A percentile compares a stretch with the other conserved stretches of the same genome.
phyloP scores from a whole-genome alignment of 805 yeast species.

The Hanseniaspora vineae region DNA sequence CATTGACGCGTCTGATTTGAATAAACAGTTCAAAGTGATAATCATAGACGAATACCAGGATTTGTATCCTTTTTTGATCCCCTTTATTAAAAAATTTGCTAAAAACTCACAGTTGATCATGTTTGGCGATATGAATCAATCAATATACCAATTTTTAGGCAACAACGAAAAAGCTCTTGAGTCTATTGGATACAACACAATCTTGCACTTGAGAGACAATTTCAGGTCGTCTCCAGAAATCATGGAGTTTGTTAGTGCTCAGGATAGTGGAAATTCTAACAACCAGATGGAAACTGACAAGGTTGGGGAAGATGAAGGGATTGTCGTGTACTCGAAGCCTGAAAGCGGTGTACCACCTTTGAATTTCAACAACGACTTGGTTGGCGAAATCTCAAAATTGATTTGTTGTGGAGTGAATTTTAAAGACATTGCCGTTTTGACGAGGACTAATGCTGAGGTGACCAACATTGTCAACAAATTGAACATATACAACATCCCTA shows the following conservation, averaged over 20 bases:
- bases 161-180: slow-evolving; percentile 27
- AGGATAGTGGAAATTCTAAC: too few relatives aligned
- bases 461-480: slow-evolving; percentile 28
- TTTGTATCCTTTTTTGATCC: slow-evolving; percentile 38
- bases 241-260: slow-evolving; percentile 13
- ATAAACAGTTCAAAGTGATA: slow-evolving; percentile 22
- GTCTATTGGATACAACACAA: slow-evolving; percentile 10
- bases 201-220: slow-evolving; percentile 32
- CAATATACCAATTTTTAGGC: slow-evolving; percentile 57
- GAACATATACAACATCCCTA: slow-evolving; percentile 29
- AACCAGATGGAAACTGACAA: background rate
- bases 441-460: slow-evolving; percentile 39
- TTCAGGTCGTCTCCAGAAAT: slow-evolving; percentile 54
- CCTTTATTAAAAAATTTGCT: slow-evolving; percentile 29
- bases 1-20: slow-evolving; percentile 3
- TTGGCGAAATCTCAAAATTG: slow-evolving; percentile 13
- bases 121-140: slow-evolving; percentile 63
- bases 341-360: slow-evolving; percentile 10
- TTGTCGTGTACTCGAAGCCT: slow-evolving; percentile 10
- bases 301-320: background rate
- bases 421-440: slow-evolving; percentile 38
- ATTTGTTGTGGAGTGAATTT: slow-evolving; percentile 15
- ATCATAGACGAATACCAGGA: slow-evolving; percentile 71
- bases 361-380: slow-evolving; percentile 3
- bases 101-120: slow-evolving; percentile 36